phyloP scores from a whole-genome alignment of 192 early-diverging fungal species.

The Paraglomus brasilianum region DNA sequence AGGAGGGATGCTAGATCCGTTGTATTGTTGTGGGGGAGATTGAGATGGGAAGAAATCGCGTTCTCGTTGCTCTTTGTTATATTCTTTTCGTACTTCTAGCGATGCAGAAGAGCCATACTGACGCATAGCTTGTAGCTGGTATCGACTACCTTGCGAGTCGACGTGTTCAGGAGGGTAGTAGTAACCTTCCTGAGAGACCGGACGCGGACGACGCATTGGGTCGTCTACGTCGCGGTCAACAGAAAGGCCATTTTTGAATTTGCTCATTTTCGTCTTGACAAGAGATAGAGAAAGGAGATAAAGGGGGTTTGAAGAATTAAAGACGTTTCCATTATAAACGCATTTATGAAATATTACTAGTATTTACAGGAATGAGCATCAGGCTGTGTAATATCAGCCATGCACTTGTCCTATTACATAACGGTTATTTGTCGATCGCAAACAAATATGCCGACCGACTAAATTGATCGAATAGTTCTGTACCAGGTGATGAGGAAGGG shows the following conservation, averaged over 20 bases:
- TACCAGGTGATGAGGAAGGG: too few species aligned
- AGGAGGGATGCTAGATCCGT: not conserved
- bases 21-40: not conserved
- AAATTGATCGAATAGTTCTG: too few species aligned
- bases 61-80: conserved; percentile 3
- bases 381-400: too few species aligned
- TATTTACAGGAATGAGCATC: too few species aligned
- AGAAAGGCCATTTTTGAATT: conserved; percentile 21
- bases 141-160: not conserved
- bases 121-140: not conserved
- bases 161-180: conserved; percentile 15
- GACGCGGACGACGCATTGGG: conserved; percentile 23
- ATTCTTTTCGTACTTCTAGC: conserved; percentile 4
- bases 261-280: conserved; percentile 7
- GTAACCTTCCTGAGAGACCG: conserved; percentile 26
- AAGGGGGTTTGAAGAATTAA: too few species aligned
- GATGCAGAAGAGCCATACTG: conserved; percentile 3
- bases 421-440: too few species aligned
- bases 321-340: too few species aligned
- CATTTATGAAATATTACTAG: too few species aligned
- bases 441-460: too few species aligned
- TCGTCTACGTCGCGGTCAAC: conserved; percentile 21
- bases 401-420: too few species aligned
- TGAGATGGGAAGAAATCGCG: conserved; percentile 15
- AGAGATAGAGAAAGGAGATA: too few species aligned